These are phyloP conservation scores for Calonectria hawksworthii DNA, from an alignment of 2,329 filamentous ascomycete species.

Conservation along the genomic window DNA sequence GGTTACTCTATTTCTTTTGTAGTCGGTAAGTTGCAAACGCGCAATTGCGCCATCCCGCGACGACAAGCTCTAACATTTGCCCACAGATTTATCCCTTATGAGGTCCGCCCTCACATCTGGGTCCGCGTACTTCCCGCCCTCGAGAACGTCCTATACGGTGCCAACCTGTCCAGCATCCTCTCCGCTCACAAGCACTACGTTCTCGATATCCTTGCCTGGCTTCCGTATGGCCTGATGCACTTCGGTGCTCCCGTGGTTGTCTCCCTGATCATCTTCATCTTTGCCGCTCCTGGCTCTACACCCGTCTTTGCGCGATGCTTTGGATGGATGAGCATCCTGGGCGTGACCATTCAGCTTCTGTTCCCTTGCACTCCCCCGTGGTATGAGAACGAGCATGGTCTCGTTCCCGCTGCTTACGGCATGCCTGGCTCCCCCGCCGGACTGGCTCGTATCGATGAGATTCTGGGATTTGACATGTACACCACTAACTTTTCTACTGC, in stretches of 20 bases:
- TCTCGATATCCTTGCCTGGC: constrained; percentile 90
- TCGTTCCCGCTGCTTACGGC: constrained; percentile 92
- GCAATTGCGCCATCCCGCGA: neutral
- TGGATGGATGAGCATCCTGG: constrained; percentile 91
- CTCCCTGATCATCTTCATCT: constrained; percentile 86
- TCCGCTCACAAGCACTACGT: constrained; percentile 88
- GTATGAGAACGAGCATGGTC: constrained; percentile 94
- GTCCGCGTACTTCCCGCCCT: constrained; percentile 93
- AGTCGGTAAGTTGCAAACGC: constrained; percentile 78
- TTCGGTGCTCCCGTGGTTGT: constrained; percentile 88
- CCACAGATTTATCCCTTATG: constrained; percentile 86
- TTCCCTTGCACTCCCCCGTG: constrained; percentile 97
- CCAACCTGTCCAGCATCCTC: constrained; percentile 95
- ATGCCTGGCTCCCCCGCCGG: constrained; percentile 92
- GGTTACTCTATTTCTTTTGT: constrained; percentile 92
- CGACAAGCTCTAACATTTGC: neutral
- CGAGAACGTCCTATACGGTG: constrained; percentile 96
- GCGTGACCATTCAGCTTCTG: constrained; percentile 88
- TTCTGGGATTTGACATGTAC: constrained; percentile 94
- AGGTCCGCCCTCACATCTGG: constrained; percentile 94
- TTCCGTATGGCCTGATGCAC: constrained; percentile 93
- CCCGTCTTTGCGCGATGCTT: constrained; percentile 90
- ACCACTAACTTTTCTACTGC: constrained; percentile 92
- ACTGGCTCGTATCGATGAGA: constrained; percentile 86
- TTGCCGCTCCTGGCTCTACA: constrained; percentile 86